phyloP scores from a whole-genome alignment of 2,329 filamentous ascomycete species.

The Aspergillus sp. region DNA sequence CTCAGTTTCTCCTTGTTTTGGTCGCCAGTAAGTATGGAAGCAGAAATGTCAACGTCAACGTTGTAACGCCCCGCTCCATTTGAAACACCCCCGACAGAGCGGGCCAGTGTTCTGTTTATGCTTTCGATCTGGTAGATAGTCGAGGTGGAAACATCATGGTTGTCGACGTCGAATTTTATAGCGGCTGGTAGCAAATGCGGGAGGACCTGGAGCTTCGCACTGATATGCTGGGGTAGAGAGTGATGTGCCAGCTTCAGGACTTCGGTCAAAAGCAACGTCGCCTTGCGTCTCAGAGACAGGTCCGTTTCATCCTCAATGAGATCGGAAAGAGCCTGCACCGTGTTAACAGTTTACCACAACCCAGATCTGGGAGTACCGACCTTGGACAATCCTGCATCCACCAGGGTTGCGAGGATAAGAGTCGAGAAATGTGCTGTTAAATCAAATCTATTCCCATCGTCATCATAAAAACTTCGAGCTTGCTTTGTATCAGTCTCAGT shows the following conservation, averaged over 20 bases:
- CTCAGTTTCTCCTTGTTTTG: slow-evolving; percentile 58
- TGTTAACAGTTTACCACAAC: slow-evolving; percentile 21
- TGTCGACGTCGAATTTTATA: slow-evolving; percentile 68
- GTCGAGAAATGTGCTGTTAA: slow-evolving; percentile 94
- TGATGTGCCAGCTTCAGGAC: slow-evolving; percentile 86
- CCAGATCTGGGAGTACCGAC: slow-evolving; percentile 27
- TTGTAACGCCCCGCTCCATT: slow-evolving; percentile 44
- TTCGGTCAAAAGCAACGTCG: slow-evolving; percentile 86
- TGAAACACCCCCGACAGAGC: slow-evolving; percentile 60
- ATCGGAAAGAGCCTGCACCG: slow-evolving; percentile 47
- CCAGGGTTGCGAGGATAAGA: slow-evolving; percentile 78
- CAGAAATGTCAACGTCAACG: slow-evolving; percentile 50
- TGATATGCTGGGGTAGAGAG: slow-evolving; percentile 79
- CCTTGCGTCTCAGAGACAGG: slow-evolving; percentile 73
- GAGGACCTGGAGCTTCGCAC: slow-evolving; percentile 79
- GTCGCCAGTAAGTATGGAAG: slow-evolving; percentile 41
- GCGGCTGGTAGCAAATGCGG: slow-evolving; percentile 82
- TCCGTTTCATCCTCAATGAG: slow-evolving; percentile 54
- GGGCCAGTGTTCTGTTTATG: slow-evolving; percentile 87
- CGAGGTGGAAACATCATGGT: slow-evolving; percentile 77
- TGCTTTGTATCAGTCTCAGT: slow-evolving; percentile 57
- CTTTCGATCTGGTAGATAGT: slow-evolving; percentile 98
- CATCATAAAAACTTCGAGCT: slow-evolving; percentile 61
- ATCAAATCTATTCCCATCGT: slow-evolving; percentile 66
- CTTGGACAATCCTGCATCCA: slow-evolving; percentile 74